Base-by-base conservation (phyloP, 2,329 filamentous ascomycete species). In the Diaporthe citrichinensis region DNA sequence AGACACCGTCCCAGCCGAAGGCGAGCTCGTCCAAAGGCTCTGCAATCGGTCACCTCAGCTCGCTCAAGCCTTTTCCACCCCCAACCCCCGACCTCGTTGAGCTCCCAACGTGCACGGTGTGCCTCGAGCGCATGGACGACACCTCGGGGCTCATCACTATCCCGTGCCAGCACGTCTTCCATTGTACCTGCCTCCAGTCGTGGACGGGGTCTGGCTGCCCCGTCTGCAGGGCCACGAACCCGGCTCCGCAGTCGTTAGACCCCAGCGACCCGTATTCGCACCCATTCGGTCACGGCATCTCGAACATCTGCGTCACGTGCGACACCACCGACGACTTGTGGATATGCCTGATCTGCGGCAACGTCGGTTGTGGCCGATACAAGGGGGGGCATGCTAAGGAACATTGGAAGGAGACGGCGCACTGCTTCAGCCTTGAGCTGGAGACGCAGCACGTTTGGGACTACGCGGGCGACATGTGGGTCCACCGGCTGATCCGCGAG, bases 361-460 rank as follows among this genome's bases (percentile, higher is more conserved):
- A 94, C 79, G 93, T 98, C 36, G 97, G 97, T 0, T 99, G 97
- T 81, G 97, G 97, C 1, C 92, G 97, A 41, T 99, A 99, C 83
- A 97, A 98, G 83, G 92, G 93, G 39, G 97, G 95, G 0, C 96
- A 98, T 81, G 96, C 96, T 46, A 98, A 98, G 83, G 93, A 94
- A 17, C 96, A 98, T 84, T 98, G 95, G 91, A 95, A 97, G 84
- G 90, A 94, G 73, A 97, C 95, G 4, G 92, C 92, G 5, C 97
- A 99, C 84, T 94, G 94, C 78, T 99, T 98, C 82, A 94, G 95
- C 36, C 94, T 99, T 83, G 97, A 99, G 82, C 91, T 98, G 51
- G 92, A 94, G 77, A 98, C 95, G 0, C 96, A 99, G 83, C 94
- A 98, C 80, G 96, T 99, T 1, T 99, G 97, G 97, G 97, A 99